These are phyloP conservation scores for Diplodia intermedia DNA, from an alignment of 2,329 filamentous ascomycete genomes.

Conservation along the genomic window DNA sequence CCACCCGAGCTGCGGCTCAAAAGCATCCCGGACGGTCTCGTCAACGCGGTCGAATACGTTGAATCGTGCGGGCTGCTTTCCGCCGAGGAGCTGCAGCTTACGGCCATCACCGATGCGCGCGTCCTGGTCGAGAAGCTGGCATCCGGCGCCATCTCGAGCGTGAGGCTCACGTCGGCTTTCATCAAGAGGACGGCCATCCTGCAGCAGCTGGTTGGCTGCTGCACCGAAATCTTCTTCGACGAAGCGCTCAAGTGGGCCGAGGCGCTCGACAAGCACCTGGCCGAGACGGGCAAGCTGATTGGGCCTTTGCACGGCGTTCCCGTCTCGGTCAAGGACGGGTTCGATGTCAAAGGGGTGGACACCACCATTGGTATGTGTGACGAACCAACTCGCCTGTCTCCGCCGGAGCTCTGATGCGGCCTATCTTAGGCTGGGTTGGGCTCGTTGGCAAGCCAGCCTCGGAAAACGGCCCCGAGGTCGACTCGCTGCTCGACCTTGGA, in stretches of 20 bases:
- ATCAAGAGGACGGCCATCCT: constrained; percentile 61
- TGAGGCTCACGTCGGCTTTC: constrained; percentile 61
- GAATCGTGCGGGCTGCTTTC: constrained; percentile 42
- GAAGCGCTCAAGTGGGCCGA: constrained; percentile 53
- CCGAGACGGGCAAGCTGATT: constrained; percentile 45
- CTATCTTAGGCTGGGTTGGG: constrained; percentile 60
- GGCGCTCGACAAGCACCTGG: constrained; percentile 50
- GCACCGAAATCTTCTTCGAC: constrained; percentile 56
- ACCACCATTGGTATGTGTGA: constrained; percentile 62
- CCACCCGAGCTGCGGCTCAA: background rate
- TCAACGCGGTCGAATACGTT: background rate
- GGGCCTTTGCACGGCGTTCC: constrained; percentile 58
- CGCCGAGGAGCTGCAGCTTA: constrained; percentile 44
- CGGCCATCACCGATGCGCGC: constrained; percentile 46
- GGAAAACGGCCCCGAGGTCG: constrained; percentile 38
- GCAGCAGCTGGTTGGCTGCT: constrained; percentile 60
- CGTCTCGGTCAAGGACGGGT: constrained; percentile 58
- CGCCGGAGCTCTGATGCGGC: background rate
- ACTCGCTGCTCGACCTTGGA: constrained; percentile 52
- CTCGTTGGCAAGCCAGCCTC: constrained; percentile 41
- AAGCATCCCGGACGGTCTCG: background rate
- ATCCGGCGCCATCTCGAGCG: constrained; percentile 38
- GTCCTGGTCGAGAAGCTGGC: constrained; percentile 41
- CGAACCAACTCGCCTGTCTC: background rate
- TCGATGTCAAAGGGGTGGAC: constrained; percentile 56